Conservation (phyloP, 1,139 yeast genomes). For the Zygosaccharomyces pseudobailii region DNA sequence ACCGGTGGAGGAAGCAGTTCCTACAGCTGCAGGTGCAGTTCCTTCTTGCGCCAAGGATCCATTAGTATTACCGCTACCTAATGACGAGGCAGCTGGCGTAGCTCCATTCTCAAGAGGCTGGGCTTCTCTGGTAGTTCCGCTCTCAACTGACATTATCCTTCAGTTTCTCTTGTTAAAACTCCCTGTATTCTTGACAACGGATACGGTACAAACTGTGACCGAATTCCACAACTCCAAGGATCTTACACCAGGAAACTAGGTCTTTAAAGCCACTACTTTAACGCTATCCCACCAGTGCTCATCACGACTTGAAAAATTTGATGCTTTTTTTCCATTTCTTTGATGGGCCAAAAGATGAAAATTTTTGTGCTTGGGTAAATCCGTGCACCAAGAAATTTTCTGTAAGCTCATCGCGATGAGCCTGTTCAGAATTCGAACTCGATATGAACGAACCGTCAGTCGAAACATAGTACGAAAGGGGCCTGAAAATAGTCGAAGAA, state of each 20-base stretch:
- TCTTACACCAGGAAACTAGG: constrained; percentile 1
- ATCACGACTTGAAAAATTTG: constrained; percentile 4
- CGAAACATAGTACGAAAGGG: neutral
- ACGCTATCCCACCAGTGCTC: constrained; percentile 3
- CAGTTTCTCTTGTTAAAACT: constrained; percentile 2
- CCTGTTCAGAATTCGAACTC: neutral
- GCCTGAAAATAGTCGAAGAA: neutral
- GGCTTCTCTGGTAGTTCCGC: constrained; percentile 1
- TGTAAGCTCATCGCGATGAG: neutral
- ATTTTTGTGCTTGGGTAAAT: constrained; percentile 12
- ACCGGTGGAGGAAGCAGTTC: constrained; percentile 13
- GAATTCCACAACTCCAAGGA: constrained; percentile 4
- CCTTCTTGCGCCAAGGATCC: constrained; percentile 6
- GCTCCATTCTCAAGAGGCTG: neutral
- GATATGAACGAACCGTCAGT: neutral
- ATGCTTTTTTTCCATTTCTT: neutral
- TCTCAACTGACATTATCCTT: constrained; percentile 4
- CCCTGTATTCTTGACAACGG: neutral
- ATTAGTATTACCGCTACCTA: neutral
- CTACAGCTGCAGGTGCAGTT: constrained; percentile 13
- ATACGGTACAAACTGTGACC: neutral
- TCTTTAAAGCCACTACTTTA: constrained; percentile 1
- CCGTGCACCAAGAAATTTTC: constrained; percentile 7
- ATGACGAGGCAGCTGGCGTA: neutral
- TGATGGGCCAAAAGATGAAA: constrained; percentile 3